These are phyloP conservation scores for Apiotrichum siamense DNA, from an alignment of 1,284 basidiomycete genomes.

Conservation along the genomic window DNA sequence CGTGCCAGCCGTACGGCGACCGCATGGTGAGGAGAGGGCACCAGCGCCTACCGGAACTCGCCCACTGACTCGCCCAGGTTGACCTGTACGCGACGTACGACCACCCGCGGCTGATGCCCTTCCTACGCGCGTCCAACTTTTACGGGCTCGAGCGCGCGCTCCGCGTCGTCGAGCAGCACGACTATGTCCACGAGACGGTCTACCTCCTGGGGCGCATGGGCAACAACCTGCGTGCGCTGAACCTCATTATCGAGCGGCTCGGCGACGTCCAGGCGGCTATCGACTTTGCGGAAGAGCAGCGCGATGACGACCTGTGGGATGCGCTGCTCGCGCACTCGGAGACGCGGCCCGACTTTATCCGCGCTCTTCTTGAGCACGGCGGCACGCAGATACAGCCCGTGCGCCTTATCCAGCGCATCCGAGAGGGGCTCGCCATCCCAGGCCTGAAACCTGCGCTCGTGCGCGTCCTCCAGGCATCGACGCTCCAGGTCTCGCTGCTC, in stretches of 20 bases:
- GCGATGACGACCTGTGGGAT: slow-evolving; percentile 96
- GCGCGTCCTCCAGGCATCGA: slow-evolving; percentile 94
- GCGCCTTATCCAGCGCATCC: slow-evolving; percentile 85
- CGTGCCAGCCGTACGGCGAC: slow-evolving; percentile 76
- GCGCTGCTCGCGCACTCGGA: slow-evolving; percentile 91
- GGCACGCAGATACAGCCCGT: slow-evolving; percentile 95
- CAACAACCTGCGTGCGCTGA: slow-evolving; percentile 89
- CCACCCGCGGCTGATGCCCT: slow-evolving; percentile 71
- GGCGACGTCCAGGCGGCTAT: slow-evolving; percentile 92
- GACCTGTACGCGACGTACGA: slow-evolving; percentile 88
- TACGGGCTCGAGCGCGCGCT: slow-evolving; percentile 92
- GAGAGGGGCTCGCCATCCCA: slow-evolving; percentile 91
- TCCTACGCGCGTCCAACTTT: slow-evolving; percentile 82
- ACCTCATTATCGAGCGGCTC: slow-evolving; percentile 89
- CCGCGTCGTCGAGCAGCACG: slow-evolving; percentile 67
- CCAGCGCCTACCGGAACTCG: neutral
- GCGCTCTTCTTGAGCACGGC: slow-evolving; percentile 89
- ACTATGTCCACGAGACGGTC: slow-evolving; percentile 93
- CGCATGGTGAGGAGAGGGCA: slow-evolving; percentile 55
- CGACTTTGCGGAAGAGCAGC: slow-evolving; percentile 96
- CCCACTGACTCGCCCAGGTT: no score
- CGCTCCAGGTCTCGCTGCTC: slow-evolving; percentile 75
- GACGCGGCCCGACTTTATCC: slow-evolving; percentile 92
- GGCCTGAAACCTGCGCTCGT: slow-evolving; percentile 89
- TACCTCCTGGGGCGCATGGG: slow-evolving; percentile 96